A percentile compares a stretch with the other conserved stretches of the same genome.
These are phyloP conservation scores for Raffaelea arxii DNA, from an alignment of 2,329 filamentous ascomycete genomes.

Conservation along the genomic window DNA sequence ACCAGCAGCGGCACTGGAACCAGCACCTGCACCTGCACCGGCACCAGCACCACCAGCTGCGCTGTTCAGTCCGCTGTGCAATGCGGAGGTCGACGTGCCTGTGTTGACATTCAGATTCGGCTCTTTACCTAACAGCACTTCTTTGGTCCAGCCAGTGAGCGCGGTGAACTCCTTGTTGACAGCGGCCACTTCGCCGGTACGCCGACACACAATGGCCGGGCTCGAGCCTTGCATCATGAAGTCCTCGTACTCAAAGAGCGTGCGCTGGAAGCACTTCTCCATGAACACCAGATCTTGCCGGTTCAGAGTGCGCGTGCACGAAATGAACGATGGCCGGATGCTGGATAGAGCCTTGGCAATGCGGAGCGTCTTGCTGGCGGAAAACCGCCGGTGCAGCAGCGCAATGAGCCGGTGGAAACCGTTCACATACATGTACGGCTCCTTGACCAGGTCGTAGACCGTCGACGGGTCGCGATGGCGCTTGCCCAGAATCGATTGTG, in stretches of 20 bases:
- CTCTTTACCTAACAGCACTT: conserved; percentile 78
- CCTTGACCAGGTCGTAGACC: conserved; percentile 81
- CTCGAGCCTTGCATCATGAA: conserved; percentile 83
- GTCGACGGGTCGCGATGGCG: conserved; percentile 64
- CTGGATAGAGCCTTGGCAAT: conserved; percentile 83
- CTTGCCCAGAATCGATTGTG: conserved; percentile 46
- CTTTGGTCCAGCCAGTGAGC: conserved; percentile 86
- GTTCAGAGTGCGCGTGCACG: conserved; percentile 81
- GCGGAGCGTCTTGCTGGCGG: conserved; percentile 63
- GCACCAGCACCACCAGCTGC: background rate
- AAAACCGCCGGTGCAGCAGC: conserved; percentile 69
- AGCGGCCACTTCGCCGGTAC: conserved; percentile 89
- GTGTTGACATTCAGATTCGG: conserved; percentile 81
- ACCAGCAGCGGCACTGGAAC: background rate
- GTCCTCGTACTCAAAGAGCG: conserved; percentile 85
- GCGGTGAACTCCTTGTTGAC: conserved; percentile 97
- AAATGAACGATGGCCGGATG: conserved; percentile 87
- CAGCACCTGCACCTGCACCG: background rate
- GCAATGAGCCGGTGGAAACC: conserved; percentile 84
- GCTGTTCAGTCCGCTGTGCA: conserved; percentile 11
- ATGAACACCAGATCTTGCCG: conserved; percentile 88
- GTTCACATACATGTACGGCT: conserved; percentile 83
- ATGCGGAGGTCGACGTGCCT: conserved; percentile 33
- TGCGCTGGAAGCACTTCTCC: conserved; percentile 94
- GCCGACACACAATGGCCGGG: conserved; percentile 81